These are phyloP conservation scores for Bondarzewia mesenterica DNA, from an alignment of 1,284 basidiomycete species.

Conservation along the genomic window DNA sequence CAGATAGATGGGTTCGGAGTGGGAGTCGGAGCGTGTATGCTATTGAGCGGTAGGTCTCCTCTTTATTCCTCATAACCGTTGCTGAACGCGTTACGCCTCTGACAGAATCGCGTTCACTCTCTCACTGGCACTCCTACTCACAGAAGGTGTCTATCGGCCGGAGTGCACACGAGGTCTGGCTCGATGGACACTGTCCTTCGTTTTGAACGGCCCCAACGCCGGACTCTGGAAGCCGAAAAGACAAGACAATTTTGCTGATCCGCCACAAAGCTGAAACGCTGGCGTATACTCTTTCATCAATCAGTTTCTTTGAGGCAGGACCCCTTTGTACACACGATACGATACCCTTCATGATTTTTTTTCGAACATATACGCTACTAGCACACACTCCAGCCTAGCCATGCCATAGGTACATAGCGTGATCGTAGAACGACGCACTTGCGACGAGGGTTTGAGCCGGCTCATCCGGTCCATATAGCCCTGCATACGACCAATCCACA, in stretches of 20 bases:
- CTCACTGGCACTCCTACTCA: constrained; percentile 58
- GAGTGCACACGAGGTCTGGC: constrained; percentile 63
- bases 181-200: constrained; percentile 57
- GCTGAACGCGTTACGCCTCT: constrained; percentile 1
- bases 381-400: no score
- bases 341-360: no score
- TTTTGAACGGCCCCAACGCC: constrained; percentile 49
- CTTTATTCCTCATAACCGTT: constrained; percentile 18
- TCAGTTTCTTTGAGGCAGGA: no score
- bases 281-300: no score
- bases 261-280: no score
- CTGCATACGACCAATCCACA: constrained; percentile 79
- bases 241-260: constrained; percentile 8
- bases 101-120: constrained; percentile 42
- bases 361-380: no score
- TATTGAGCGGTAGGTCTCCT: constrained; percentile 40
- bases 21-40: constrained; percentile 29
- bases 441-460: constrained; percentile 51
- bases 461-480: constrained; percentile 14
- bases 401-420: constrained; percentile 76
- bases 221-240: constrained; percentile 39
- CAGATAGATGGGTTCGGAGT: constrained; percentile 42
- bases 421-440: constrained; percentile 97
- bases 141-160: constrained; percentile 50
- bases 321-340: no score